phyloP scores from a whole-genome alignment of 352 stramenopile species.

The Globisporangium rhizosaccharum region DNA sequence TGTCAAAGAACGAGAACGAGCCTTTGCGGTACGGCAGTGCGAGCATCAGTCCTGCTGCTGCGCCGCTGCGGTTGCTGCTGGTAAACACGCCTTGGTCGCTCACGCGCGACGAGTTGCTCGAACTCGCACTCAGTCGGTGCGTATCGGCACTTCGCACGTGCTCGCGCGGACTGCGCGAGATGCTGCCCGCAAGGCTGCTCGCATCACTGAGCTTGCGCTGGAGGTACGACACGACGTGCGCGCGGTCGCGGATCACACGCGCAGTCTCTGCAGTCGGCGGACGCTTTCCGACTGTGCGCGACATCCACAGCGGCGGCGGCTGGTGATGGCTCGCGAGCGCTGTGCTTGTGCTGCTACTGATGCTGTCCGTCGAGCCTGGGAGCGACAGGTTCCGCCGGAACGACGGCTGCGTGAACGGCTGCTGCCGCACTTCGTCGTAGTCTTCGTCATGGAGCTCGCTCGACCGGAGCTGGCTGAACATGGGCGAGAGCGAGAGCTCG shows the following conservation, averaged over 20 bases:
- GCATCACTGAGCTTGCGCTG: constrained; percentile 80
- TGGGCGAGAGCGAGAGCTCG: constrained; percentile 13
- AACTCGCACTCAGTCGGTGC: constrained; percentile 55
- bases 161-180: constrained; percentile 48
- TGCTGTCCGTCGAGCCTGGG: constrained; percentile 15
- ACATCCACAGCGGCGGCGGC: constrained; percentile 10
- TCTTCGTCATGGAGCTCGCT: constrained; percentile 18
- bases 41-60: constrained; percentile 7
- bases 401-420: constrained; percentile 10
- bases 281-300: constrained; percentile 9
- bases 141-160: constrained; percentile 15
- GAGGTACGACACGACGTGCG: constrained; percentile 84
- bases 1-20: constrained; percentile 87
- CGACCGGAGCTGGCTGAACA: constrained; percentile 12
- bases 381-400: constrained; percentile 43
- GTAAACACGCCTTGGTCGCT: constrained; percentile 33
- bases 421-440: constrained; percentile 7
- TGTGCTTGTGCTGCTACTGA: constrained; percentile 13
- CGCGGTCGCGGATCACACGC: constrained; percentile 74
- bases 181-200: constrained; percentile 62
- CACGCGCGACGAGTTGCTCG: constrained; percentile 51
- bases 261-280: constrained; percentile 33
- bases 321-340: not conserved
- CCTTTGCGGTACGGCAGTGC: constrained; percentile 43
- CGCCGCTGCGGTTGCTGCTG: constrained; percentile 38